A percentile compares a stretch with the other conserved stretches of the same genome.
These are phyloP conservation scores for Emmonsiellopsis sp. DNA, from an alignment of 2,329 filamentous ascomycete genomes.

Conservation along the genomic window DNA sequence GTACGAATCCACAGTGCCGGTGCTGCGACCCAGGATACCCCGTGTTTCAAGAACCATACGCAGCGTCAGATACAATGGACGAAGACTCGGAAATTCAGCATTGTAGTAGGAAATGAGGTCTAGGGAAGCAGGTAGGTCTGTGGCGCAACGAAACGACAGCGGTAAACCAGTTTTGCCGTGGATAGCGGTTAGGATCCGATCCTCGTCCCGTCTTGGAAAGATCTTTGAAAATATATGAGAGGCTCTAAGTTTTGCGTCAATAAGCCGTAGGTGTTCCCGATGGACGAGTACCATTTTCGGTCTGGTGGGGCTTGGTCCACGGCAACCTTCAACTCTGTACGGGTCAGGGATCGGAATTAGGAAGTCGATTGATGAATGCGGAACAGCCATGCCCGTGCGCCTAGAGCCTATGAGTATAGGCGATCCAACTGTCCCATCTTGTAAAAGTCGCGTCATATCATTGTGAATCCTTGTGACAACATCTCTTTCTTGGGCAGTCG, in stretches of 20 bases:
- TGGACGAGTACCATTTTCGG: conserved; percentile 22
- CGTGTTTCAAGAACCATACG: conserved; percentile 44
- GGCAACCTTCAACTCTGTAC: conserved; percentile 14
- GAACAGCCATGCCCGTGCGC: conserved; percentile 42
- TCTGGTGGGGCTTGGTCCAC: conserved; percentile 24
- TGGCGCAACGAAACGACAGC: conserved; percentile 44
- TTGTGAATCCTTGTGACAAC: conserved; percentile 18
- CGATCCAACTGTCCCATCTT: conserved; percentile 18
- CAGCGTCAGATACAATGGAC: conserved; percentile 40
- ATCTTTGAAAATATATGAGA: neutral
- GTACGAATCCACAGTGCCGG: conserved; percentile 46
- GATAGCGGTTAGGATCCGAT: neutral
- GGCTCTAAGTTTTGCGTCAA: neutral
- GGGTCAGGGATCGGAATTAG: conserved; percentile 25
- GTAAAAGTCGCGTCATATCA: conserved; percentile 22
- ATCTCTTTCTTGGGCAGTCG: conserved; percentile 33
- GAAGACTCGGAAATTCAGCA: conserved; percentile 41
- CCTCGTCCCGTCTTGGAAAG: neutral
- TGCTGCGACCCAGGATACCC: conserved; percentile 39
- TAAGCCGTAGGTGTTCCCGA: conserved; percentile 13
- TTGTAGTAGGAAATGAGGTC: conserved; percentile 40
- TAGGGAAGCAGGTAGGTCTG: conserved; percentile 29
- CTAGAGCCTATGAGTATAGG: conserved; percentile 47
- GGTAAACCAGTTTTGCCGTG: conserved; percentile 29
- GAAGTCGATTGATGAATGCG: conserved; percentile 49